phyloP scores from a whole-genome alignment of 768 basidiomycete genomes.

The Megacollybia marginata region DNA sequence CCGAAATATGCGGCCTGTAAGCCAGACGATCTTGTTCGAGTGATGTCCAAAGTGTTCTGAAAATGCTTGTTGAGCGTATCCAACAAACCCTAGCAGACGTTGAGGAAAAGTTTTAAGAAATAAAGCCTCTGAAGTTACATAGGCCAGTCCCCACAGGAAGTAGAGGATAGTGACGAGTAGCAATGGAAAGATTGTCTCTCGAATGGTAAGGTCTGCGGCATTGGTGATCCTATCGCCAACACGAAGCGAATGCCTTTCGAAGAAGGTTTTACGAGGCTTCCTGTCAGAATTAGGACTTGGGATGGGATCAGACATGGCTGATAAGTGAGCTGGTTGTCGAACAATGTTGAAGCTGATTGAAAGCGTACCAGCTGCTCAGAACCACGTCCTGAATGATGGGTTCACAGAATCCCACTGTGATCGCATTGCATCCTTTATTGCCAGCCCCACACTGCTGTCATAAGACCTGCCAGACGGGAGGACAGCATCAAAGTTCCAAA shows the following conservation, averaged over 20 bases:
- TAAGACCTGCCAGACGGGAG: no score
- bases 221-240: conserved; percentile 25
- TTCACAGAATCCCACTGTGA: no score
- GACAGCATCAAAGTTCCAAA: no score
- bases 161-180: conserved; percentile 28
- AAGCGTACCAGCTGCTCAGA: no score
- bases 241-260: conserved; percentile 21
- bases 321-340: no score
- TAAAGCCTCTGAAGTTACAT: no score
- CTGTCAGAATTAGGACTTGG: neutral
- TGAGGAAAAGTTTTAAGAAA: neutral
- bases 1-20: conserved; percentile 29
- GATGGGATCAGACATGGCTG: no score
- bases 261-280: conserved; percentile 1
- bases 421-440: no score
- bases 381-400: no score
- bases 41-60: conserved; percentile 23
- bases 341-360: no score
- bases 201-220: conserved; percentile 21
- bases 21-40: conserved; percentile 22
- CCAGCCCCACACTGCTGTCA: no score
- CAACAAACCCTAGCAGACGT: conserved; percentile 20
- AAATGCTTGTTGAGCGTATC: conserved; percentile 29
- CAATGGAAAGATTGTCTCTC: conserved; percentile 24
- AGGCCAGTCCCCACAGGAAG: conserved; percentile 21